Base-by-base conservation (phyloP, 495 filamentous ascomycete genomes). In the Penicillium canariense region DNA sequence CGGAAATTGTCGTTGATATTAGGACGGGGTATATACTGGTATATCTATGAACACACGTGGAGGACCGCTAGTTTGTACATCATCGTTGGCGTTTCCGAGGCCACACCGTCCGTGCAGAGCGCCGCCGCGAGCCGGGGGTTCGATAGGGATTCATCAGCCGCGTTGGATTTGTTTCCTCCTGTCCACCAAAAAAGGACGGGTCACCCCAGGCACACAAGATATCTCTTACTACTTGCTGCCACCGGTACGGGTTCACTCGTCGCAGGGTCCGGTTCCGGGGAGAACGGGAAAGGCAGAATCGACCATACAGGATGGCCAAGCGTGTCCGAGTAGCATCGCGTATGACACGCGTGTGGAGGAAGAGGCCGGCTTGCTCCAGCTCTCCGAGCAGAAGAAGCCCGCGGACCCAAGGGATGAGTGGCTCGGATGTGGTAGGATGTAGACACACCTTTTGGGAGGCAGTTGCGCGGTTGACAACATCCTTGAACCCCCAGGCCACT, bases 401-500 rank as follows among this genome's bases (percentile, higher is more conserved):
- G 20, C 77, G 73, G 0, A 76, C 71, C 77, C 71, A 83, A 4
- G 60, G 65, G 23, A 76, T 60, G 3, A 71, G 63, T 11, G 25
- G 55, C 11, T 60, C 56, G 4, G 53, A 54, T 1, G 49, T 35
- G 2, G 28, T 22, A 7, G 53, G 59, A 28, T 61, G 42, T 8
- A 50, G 30, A 17, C 52, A 48, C 26, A 58, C 48, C 3, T 35
- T 47, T 31, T 55, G 58, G 7, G 54, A 51, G 25, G 47, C 43
- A 26, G 50, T 58, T 2, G 61, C 49, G 45, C 45, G 18, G 8
- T 68, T 66, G 17, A 74, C 59, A 1, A 58, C 63, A 35, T 72
- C 66, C 46, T 67, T 75, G 63, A 86, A 86, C 3, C 83, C 81
- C 83, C 83, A 85, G n/a, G 72, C 63, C 26, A 86, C 74, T 34